Evolutionary conservation across 129 eudicot genomes (phyloP).

Genomic region (Helichrysum umbraculigerum): DNA sequence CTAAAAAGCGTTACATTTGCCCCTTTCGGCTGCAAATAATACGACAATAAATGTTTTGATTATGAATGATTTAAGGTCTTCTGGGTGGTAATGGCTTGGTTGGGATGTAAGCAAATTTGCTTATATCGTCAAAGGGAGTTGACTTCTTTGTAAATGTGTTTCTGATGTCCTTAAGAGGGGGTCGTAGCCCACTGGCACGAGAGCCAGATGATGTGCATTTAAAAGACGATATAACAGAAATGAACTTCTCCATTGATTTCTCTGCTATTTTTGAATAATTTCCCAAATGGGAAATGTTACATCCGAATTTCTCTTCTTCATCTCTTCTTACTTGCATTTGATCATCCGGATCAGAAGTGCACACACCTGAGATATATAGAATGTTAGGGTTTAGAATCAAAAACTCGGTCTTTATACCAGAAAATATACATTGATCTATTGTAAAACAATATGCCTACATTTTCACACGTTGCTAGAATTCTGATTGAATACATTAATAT

Average conservation of each 20-base stretch:
- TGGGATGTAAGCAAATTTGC: slow-evolving; percentile 29
- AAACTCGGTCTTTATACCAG: not conserved
- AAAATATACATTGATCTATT: not conserved
- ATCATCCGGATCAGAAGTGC: slow-evolving; percentile 36
- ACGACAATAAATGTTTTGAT: not conserved
- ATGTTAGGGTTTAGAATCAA: too few species aligned
- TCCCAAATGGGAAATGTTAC: slow-evolving; percentile 79
- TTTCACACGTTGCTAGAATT: not conserved
- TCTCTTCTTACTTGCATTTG: slow-evolving; percentile 28
- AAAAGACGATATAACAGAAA: slow-evolving; percentile 72
- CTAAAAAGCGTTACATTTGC: not conserved
- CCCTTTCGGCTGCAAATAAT: slow-evolving; percentile 9
- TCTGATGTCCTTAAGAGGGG: slow-evolving; percentile 76
- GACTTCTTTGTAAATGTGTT: slow-evolving; percentile 57
- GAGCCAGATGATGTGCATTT: slow-evolving; percentile 72
- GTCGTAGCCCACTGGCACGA: slow-evolving; percentile 96
- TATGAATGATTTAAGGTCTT: not conserved
- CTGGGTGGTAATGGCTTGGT: not conserved
- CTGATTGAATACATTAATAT: not conserved
- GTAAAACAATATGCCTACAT: not conserved
- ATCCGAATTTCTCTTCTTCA: slow-evolving; percentile 70
- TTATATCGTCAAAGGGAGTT: slow-evolving; percentile 27
- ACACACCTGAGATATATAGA: slow-evolving; percentile 34
- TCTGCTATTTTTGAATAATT: slow-evolving; percentile 82
- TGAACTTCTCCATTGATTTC: slow-evolving; percentile 85